Conservation (phyloP, 441 rosid species). For the Bruguiera hainesii region DNA sequence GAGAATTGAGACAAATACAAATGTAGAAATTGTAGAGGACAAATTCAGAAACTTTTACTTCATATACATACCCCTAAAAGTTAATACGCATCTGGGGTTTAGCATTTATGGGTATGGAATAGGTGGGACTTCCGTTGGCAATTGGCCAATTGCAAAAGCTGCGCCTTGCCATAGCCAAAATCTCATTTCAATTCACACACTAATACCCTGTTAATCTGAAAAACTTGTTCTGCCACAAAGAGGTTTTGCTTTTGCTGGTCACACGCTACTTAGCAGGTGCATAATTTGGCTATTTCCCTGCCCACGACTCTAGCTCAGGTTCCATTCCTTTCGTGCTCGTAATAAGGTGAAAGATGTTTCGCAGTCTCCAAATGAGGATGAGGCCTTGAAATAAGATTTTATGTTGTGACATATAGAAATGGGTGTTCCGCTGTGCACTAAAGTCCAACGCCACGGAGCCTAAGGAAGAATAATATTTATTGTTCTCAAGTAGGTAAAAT, state of each 20-base stretch:
- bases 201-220: background rate
- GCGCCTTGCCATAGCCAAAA: constrained; percentile 1
- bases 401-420: too few relatives aligned
- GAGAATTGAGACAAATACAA: too few relatives aligned
- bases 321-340: constrained; percentile 42
- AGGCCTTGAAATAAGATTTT: too few relatives aligned
- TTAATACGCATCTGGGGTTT: constrained; percentile 88
- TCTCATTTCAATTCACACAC: constrained; percentile 1
- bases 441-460: too few relatives aligned
- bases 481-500: too few relatives aligned
- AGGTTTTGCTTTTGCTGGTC: constrained; percentile 90
- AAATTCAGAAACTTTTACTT: too few relatives aligned
- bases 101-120: constrained; percentile 93
- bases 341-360: too few relatives aligned
- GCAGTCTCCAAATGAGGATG: too few relatives aligned
- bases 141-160: constrained; percentile 85
- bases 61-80: constrained; percentile 76
- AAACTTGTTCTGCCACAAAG: constrained; percentile 30
- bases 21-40: too few relatives aligned
- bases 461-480: too few relatives aligned
- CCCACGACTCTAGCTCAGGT: constrained; percentile 74
- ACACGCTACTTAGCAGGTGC: constrained; percentile 62
- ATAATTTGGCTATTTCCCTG: constrained; percentile 44
- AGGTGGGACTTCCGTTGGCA: constrained; percentile 89
- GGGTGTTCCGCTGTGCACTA: too few relatives aligned